Evolutionary conservation across 495 filamentous ascomycete genomes (phyloP), one percentile per base, ranked within the genome.

Genomic region (Penicillium parvum): DNA sequence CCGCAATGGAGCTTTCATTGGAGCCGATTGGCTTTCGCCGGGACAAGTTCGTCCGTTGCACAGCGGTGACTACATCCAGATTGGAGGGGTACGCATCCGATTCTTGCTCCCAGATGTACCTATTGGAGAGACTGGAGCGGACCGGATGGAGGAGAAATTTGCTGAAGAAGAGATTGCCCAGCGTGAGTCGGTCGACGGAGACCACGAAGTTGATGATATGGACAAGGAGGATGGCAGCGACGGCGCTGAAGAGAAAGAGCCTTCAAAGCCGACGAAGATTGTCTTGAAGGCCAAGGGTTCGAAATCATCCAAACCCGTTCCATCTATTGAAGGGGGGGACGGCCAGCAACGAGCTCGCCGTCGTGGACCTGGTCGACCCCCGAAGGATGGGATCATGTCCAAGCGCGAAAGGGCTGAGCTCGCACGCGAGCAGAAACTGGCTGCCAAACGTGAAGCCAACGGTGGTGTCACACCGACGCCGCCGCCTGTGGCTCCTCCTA

Each of bases 341-440:
- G 63, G 57, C 43, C 55, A 60, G 40, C 71, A 68, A 38, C 74
- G 78, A 4, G 71, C 73, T 3, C 87, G 81, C 57, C 85, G 88
- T 40, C 83, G 86, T 39, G 89, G 90, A 8, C 90, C 90, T 32
- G 90, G 90, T 22, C 71, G 90, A 39, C 90, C 90, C 32, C 90
- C 90, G 7, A 95, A 95, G 72, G 85, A 95, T 61, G 90, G 90
- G 5, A 81, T 92, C 57, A 90, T 94, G 79, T 95, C 89, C 6
- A 95, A 95, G 68, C 78, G 88, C 26, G 86, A 88, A 61, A 72
- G 83, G 47, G 75, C 76, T 45, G 64, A 82, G 46, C 70, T 83
- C 41, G 81, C 82, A 52, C 83, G 82, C 53, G 77, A 83, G 46
- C 76, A 73, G 53, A 64, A 73, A 55, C 47, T 73, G 52, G 65